Evolutionary conservation across 805 yeast species (phyloP).

Genomic region (Jamesozyma gamospora): DNA sequence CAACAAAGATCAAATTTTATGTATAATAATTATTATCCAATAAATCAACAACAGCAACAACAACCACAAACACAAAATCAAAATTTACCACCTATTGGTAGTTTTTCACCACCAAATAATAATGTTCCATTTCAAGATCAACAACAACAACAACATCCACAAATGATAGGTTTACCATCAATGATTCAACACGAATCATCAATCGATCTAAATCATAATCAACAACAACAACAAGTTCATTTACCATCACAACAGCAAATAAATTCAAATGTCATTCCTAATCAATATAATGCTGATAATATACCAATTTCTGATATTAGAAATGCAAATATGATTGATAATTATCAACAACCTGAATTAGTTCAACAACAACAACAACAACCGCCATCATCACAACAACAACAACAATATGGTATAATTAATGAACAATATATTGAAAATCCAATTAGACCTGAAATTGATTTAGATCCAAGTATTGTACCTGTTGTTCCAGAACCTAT

Average conservation of each 20-base stretch:
- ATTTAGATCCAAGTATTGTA: constrained; percentile 56
- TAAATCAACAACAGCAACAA: constrained; percentile 9
- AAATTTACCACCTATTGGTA: constrained; percentile 31
- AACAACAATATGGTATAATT: constrained; percentile 3
- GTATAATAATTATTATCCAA: constrained; percentile 4
- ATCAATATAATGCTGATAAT: constrained; percentile 21
- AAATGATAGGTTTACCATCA: constrained; percentile 21
- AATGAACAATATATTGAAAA: constrained; percentile 11
- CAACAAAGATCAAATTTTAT: not conserved
- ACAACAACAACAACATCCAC: constrained; percentile 5
- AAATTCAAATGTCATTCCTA: not conserved
- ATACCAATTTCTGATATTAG: constrained; percentile 31
- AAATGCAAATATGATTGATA: constrained; percentile 4
- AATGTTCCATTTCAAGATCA: constrained; percentile 15
- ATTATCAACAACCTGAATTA: constrained; percentile 22
- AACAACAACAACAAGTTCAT: constrained; percentile 12
- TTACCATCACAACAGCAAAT: constrained; percentile 11
- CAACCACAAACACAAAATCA: constrained; percentile 9
- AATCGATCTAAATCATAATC: constrained; percentile 12
- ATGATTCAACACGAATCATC: constrained; percentile 15
- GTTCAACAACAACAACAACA: constrained; percentile 14
- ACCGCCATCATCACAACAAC: constrained; percentile 13
- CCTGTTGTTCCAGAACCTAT: constrained; percentile 85
- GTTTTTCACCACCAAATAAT: constrained; percentile 30
- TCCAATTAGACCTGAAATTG: constrained; percentile 32